Percentiles rank a stretch among this genome's conserved stretches.
phyloP scores from a whole-genome alignment of 228 moss, liverwort and hornwort genomes.

The Sphagnum magellanicum region DNA sequence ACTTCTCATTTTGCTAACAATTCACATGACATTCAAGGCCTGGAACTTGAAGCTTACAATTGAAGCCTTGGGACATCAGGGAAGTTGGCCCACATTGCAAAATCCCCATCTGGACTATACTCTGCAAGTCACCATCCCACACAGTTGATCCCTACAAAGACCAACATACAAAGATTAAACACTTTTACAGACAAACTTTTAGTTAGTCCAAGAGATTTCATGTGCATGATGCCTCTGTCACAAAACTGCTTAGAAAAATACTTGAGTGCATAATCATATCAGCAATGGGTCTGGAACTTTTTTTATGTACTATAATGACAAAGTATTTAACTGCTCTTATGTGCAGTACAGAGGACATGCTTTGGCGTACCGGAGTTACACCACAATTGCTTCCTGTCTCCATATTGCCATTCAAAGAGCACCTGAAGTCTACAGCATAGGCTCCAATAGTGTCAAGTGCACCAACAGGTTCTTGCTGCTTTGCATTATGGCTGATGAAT shows the following conservation, averaged over 20 bases:
- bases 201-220: background rate
- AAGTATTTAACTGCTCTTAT: too few relatives aligned
- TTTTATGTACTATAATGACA: background rate
- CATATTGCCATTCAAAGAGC: too few relatives aligned
- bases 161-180: background rate
- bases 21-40: too few relatives aligned
- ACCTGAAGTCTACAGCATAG: conserved; percentile 14
- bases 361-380: too few relatives aligned
- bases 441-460: conserved; percentile 19
- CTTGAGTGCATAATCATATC: too few relatives aligned
- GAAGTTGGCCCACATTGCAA: conserved; percentile 17
- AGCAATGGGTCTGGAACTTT: too few relatives aligned
- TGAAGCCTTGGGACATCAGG: conserved; percentile 16
- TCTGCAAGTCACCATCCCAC: conserved; percentile 65
- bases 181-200: background rate
- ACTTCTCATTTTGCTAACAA: too few relatives aligned
- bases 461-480: conserved; percentile 6
- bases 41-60: conserved; percentile 14
- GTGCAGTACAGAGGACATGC: too few relatives aligned
- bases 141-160: conserved; percentile 11
- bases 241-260: too few relatives aligned
- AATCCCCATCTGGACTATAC: conserved; percentile 58
- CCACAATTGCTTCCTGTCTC: background rate
- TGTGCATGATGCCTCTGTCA: background rate
- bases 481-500: conserved; percentile 1